A percentile compares a stretch with the other conserved stretches of the same genome.
These are phyloP conservation scores for Lavandula angustifolia DNA, from an alignment of 257 asterid species.

Conservation along the genomic window DNA sequence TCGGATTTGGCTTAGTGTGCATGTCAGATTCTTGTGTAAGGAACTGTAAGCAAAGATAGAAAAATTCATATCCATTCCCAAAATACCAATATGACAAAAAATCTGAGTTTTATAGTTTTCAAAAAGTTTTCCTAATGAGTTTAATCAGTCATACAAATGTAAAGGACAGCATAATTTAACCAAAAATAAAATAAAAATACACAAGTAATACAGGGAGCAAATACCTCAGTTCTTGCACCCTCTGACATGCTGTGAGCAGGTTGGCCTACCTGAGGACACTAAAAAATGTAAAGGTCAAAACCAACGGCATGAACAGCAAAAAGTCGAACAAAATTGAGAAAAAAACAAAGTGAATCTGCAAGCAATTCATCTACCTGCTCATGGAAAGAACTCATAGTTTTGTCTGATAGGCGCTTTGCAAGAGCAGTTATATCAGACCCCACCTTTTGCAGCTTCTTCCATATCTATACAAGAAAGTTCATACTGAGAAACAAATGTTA, in stretches of 20 bases:
- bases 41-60: conserved; percentile 40
- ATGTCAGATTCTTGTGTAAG: conserved; percentile 44
- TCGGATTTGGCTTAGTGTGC: conserved; percentile 49
- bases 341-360: conserved; percentile 24
- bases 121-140: background rate
- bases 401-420: conserved; percentile 63
- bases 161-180: conserved; percentile 11
- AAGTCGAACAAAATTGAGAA: conserved; percentile 12
- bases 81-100: conserved; percentile 12
- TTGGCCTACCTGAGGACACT: conserved; percentile 45
- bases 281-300: conserved; percentile 11
- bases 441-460: conserved; percentile 65
- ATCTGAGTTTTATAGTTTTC: background rate
- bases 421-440: conserved; percentile 62
- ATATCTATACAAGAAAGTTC: conserved; percentile 47
- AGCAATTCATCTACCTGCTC: conserved; percentile 59
- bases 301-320: background rate
- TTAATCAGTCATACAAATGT: background rate
- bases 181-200: background rate
- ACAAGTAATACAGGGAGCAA: conserved; percentile 5
- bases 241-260: conserved; percentile 40
- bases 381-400: conserved; percentile 51
- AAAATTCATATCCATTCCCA: conserved; percentile 14
- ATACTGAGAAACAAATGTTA: conserved; percentile 16
- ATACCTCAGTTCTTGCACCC: conserved; percentile 43